A percentile compares a stretch with the other conserved stretches of the same genome.
Conservation (phyloP, 805 yeast genomes). For the Lachancea fermentati region DNA sequence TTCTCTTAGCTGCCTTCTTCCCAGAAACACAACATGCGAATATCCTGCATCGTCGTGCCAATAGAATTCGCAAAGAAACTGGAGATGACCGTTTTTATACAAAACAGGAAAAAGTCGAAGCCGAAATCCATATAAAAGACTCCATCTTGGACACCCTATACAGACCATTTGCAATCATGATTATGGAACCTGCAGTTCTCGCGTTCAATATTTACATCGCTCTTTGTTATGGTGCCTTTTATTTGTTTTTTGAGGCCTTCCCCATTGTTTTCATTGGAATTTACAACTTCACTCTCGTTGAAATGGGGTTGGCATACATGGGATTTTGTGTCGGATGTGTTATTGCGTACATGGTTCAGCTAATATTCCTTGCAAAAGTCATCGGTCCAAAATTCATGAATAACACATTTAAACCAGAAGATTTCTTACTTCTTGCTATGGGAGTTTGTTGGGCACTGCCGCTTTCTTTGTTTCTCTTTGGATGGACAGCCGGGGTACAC, state of each 20-base stretch:
- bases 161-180: conserved; percentile 45
- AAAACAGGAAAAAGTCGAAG: conserved; percentile 35
- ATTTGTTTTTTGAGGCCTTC: conserved; percentile 56
- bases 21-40: conserved; percentile 48
- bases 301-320: conserved; percentile 44
- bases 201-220: conserved; percentile 49
- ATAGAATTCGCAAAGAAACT: conserved; percentile 42
- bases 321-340: conserved; percentile 44
- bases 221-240: conserved; percentile 46
- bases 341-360: conserved; percentile 33
- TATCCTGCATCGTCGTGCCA: conserved; percentile 43
- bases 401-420: conserved; percentile 36
- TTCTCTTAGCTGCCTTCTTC: conserved; percentile 36
- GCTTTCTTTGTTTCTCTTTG: conserved; percentile 42
- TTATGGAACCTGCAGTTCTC: conserved; percentile 52
- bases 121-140: conserved; percentile 11
- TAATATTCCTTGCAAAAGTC: conserved; percentile 24
- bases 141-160: conserved; percentile 33
- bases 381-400: conserved; percentile 26
- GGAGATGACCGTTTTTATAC: conserved; percentile 42
- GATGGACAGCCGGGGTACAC: conserved; percentile 46
- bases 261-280: conserved; percentile 46
- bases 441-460: conserved; percentile 40
- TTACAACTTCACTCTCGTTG: conserved; percentile 44
- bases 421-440: conserved; percentile 37